phyloP scores from a whole-genome alignment of 208 protist genomes.

The Wallacemonas sp. region DNA sequence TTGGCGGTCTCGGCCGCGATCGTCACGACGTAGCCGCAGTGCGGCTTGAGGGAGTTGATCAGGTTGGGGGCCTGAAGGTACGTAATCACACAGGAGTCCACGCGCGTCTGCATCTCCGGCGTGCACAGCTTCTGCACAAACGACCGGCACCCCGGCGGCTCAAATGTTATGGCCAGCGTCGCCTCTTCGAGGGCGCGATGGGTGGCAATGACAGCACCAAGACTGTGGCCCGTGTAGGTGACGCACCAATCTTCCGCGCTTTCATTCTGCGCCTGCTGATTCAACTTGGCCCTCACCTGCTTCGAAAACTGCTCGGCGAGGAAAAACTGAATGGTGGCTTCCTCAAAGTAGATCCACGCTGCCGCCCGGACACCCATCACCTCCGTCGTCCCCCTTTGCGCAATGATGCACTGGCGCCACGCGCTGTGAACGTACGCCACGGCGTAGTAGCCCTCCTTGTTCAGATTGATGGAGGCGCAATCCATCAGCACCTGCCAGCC shows the following conservation, averaged over 20 bases:
- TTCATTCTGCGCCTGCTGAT: slow-evolving; percentile 23
- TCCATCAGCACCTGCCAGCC: slow-evolving; percentile 77
- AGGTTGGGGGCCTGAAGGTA: slow-evolving; percentile 87
- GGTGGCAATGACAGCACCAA: slow-evolving; percentile 86
- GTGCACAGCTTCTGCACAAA: slow-evolving; percentile 73
- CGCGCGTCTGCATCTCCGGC: slow-evolving; percentile 26
- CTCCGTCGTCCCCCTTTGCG: slow-evolving; percentile 86
- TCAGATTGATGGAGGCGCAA: slow-evolving; percentile 60
- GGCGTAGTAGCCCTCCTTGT: slow-evolving; percentile 88
- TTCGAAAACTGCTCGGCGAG: slow-evolving; percentile 87
- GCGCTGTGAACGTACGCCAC: slow-evolving; percentile 79
- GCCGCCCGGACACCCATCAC: slow-evolving; percentile 78
- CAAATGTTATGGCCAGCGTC: slow-evolving; percentile 86
- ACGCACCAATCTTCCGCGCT: slow-evolving; percentile 50
- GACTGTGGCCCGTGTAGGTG: slow-evolving; percentile 90
- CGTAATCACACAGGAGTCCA: slow-evolving; percentile 47
- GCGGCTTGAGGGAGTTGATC: slow-evolving; percentile 89
- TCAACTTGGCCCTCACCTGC: slow-evolving; percentile 60
- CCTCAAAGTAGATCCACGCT: slow-evolving; percentile 91
- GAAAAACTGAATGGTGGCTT: slow-evolving; percentile 85
- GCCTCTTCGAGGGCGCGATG: slow-evolving; percentile 75
- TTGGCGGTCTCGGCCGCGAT: slow-evolving; percentile 33
- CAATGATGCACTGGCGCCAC: slow-evolving; percentile 77
- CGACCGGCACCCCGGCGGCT: slow-evolving; percentile 71
- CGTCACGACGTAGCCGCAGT: slow-evolving; percentile 83